A percentile compares a stretch with the other conserved stretches of the same genome.
These are phyloP conservation scores for Warburgia ugandensis DNA, from an alignment of 164 flowering plant genomes.

Conservation along the genomic window DNA sequence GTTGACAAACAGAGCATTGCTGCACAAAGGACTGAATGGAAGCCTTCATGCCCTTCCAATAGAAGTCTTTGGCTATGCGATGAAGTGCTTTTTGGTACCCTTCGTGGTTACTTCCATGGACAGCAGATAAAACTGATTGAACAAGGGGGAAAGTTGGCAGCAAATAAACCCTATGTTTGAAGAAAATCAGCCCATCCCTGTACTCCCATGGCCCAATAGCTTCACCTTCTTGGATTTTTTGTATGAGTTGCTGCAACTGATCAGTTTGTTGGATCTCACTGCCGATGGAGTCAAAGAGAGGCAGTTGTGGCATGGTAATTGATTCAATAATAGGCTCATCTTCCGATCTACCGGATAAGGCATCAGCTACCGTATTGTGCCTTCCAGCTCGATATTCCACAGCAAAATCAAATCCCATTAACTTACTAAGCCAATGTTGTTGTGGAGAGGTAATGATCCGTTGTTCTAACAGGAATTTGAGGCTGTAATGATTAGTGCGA, in stretches of 20 bases:
- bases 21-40: not conserved
- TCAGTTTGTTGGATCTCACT: too few species aligned
- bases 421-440: not conserved
- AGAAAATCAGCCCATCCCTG: not conserved
- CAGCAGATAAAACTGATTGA: not conserved
- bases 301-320: not conserved
- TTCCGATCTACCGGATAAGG: not conserved
- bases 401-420: not conserved
- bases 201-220: too few species aligned
- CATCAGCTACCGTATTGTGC: not conserved
- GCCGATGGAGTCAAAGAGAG: too few species aligned
- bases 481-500: not conserved
- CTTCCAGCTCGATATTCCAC: not conserved
- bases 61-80: not conserved
- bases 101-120: not conserved
- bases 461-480: not conserved
- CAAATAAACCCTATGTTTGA: not conserved
- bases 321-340: not conserved
- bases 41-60: not conserved
- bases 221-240: not conserved
- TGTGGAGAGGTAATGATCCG: not conserved
- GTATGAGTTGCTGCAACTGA: not conserved
- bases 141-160: not conserved
- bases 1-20: not conserved
- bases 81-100: not conserved